A percentile compares a stretch with the other conserved stretches of the same genome.
Evolutionary conservation across 768 basidiomycete genomes (phyloP).

Genomic region (Cyclocybe aegerita): DNA sequence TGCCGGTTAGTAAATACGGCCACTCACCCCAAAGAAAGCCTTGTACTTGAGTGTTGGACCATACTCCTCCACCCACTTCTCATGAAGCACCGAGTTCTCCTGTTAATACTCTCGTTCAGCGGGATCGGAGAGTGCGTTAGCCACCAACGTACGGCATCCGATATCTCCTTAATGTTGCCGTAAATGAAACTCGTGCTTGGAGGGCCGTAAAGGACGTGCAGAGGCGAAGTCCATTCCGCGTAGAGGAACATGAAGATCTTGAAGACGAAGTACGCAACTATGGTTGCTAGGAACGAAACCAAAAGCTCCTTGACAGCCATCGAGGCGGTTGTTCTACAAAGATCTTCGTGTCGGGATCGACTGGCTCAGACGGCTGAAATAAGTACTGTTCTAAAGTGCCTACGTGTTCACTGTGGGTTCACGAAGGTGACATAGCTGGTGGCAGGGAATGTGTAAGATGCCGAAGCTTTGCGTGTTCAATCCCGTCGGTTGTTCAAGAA

Average conservation of each 20-base stretch:
- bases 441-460: no score
- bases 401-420: no score
- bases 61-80: conserved; percentile 45
- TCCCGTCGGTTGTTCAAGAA: no score
- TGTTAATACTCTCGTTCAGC: conserved; percentile 2
- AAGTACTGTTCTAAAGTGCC: no score
- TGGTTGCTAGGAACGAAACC: background rate
- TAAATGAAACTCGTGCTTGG: conserved; percentile 35
- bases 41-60: conserved; percentile 42
- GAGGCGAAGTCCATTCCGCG: conserved; percentile 7
- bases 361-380: no score
- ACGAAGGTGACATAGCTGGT: no score
- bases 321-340: no score
- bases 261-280: conserved; percentile 1
- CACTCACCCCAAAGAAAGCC: conserved; percentile 37
- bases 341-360: no score
- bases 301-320: no score
- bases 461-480: no score
- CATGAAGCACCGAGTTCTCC: conserved; percentile 33
- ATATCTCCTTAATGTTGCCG: conserved; percentile 42
- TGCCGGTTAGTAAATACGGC: background rate
- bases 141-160: conserved; percentile 29
- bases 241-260: conserved; percentile 1
- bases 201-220: conserved; percentile 14
- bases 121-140: no score